Conservation (phyloP, 495 filamentous ascomycete genomes). For the Clavariopsis aquatica region DNA sequence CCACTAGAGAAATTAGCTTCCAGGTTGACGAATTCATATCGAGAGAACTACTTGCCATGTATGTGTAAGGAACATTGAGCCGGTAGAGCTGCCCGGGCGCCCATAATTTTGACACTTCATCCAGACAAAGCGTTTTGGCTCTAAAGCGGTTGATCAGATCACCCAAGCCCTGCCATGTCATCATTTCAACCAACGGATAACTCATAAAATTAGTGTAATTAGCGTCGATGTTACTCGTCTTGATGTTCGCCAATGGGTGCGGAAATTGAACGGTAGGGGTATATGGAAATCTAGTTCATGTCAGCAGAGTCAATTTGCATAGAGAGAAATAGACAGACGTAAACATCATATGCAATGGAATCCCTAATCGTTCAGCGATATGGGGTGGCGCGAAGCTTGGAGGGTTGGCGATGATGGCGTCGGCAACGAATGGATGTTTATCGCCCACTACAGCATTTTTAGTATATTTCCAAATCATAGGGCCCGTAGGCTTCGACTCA, state of each 20-base stretch:
- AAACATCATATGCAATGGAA: slow-evolving; percentile 49
- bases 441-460: slow-evolving; percentile 30
- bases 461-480: slow-evolving; percentile 34
- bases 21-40: not conserved
- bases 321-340: slow-evolving; percentile 32
- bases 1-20: slow-evolving; percentile 32
- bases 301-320: slow-evolving; percentile 2
- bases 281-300: slow-evolving; percentile 41
- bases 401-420: slow-evolving; percentile 49
- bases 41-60: slow-evolving; percentile 32
- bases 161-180: slow-evolving; percentile 48
- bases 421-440: slow-evolving; percentile 44
- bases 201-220: slow-evolving; percentile 70
- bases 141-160: slow-evolving; percentile 46
- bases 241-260: slow-evolving; percentile 49
- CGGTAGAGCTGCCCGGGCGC: slow-evolving; percentile 47
- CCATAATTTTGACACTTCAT: slow-evolving; percentile 43
- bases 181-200: slow-evolving; percentile 63
- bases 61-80: slow-evolving; percentile 47
- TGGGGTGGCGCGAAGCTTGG: slow-evolving; percentile 46
- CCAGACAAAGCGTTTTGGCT: slow-evolving; percentile 41
- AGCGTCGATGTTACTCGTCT: slow-evolving; percentile 45
- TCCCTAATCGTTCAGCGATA: slow-evolving; percentile 46
- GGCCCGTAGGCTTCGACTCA: slow-evolving; percentile 9
- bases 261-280: slow-evolving; percentile 45